A percentile compares a stretch with the other conserved stretches of the same genome.
Evolutionary conservation across 148 eudicot species (phyloP).

Genomic region (Fallopia convolvulus): DNA sequence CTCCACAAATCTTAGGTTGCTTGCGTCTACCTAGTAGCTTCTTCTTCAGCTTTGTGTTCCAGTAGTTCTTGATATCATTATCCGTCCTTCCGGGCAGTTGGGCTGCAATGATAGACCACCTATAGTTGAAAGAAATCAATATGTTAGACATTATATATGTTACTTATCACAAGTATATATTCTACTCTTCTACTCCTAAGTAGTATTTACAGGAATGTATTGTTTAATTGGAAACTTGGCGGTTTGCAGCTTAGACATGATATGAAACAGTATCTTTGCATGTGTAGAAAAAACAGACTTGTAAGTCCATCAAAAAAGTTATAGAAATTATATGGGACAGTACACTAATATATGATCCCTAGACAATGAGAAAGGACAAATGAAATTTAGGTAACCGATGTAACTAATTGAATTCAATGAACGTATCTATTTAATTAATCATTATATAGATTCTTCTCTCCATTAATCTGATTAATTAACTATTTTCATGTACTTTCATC

Average conservation of each 20-base stretch:
- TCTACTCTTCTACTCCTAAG: no score
- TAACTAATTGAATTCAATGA: neutral
- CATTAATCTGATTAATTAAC: no score
- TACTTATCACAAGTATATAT: neutral
- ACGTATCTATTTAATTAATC: neutral
- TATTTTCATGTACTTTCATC: no score
- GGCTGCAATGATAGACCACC: conserved; percentile 98
- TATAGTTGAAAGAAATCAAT: conserved; percentile 8
- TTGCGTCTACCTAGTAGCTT: conserved; percentile 64
- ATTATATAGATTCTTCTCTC: no score
- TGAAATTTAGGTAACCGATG: neutral
- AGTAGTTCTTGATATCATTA: conserved; percentile 83
- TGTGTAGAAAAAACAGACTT: neutral
- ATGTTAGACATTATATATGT: neutral
- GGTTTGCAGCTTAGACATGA: neutral
- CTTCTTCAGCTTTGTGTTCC: conserved; percentile 78
- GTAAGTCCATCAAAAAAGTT: neutral
- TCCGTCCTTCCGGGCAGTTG: conserved; percentile 96
- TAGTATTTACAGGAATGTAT: neutral
- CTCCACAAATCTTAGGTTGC: conserved; percentile 17
- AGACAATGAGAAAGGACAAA: conserved; percentile 13
- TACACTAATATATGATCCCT: conserved; percentile 1
- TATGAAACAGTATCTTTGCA: neutral
- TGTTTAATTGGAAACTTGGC: neutral
- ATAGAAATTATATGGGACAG: neutral